Percentiles rank a stretch among this genome's conserved stretches.
Evolutionary conservation across 805 yeast genomes (phyloP).

Genomic region (Saccharomyces kudriavzevii): DNA sequence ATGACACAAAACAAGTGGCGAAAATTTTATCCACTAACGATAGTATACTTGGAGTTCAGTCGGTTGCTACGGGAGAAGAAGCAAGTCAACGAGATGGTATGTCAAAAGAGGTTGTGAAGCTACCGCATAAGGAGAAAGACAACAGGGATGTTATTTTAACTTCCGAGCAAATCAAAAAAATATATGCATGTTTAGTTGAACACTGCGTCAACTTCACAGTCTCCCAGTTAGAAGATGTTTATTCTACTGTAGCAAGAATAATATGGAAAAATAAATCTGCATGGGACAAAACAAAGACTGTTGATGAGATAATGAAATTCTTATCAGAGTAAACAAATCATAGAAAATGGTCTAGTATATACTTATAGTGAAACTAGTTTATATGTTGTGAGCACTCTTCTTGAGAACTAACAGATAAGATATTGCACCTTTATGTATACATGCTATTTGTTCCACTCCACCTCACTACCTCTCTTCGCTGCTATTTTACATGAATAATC

Average conservation of each 20-base stretch:
- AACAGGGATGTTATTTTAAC: background rate
- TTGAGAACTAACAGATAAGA: background rate
- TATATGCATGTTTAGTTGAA: background rate
- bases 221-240: constrained; percentile 53
- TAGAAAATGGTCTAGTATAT: background rate
- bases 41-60: background rate
- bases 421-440: background rate
- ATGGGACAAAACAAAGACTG: constrained; percentile 38
- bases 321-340: background rate
- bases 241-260: constrained; percentile 61
- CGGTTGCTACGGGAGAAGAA: background rate
- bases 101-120: background rate
- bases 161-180: background rate
- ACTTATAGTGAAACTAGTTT: background rate
- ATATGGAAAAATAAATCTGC: constrained; percentile 59
- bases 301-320: background rate
- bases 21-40: background rate
- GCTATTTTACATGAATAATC: background rate
- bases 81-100: background rate
- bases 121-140: background rate
- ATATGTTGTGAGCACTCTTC: background rate
- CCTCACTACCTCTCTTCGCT: background rate
- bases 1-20: background rate
- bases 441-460: background rate
- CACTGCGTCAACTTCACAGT: constrained; percentile 31